Base-by-base conservation (phyloP, 108 stramenopile genomes). In the Cylindrotheca closterium region DNA sequence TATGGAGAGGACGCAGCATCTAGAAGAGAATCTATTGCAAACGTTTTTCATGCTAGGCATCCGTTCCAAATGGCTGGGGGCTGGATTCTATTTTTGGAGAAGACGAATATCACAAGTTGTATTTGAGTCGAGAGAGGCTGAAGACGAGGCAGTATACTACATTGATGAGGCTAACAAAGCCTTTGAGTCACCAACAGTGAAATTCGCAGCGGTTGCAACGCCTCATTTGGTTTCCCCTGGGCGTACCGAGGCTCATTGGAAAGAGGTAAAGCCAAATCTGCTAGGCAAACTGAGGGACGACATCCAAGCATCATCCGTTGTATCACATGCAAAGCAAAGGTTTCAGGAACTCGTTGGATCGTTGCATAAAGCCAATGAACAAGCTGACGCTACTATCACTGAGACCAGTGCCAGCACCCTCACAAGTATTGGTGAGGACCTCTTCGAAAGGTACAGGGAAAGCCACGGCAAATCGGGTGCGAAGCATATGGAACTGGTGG, bases 221-320 rank as follows among this genome's bases (percentile, higher is more conserved):
- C 87, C 86, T 23, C 89, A 93, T 55, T 71, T 93, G 19, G 73
- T 54, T 31, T 87, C 85, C 3, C 75, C 84, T 12, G 57, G 73
- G 62, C 78, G 89, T 5, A 68, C 58, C 21, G 92, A 84, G 45
- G 37, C 51, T 29, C 72, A 88, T 51, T 91, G 92, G 92, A 67
- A 67, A 55, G 58, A 79, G 37, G 69, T 94, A 47, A 87, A 88
- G 22, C 46, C 49, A 56, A 30, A 57, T 4, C 46, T 64, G 23
- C 69, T 94, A 18, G 57, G 73, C n/a, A 67, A 66, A 24, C 88
- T 74, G 60, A 60, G 77, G 1, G 71, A 90, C 30, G 74, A 87
- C 3, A 73, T 89, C 30, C 74, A 83, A 63, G 85, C 90, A 7
- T 84, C 90, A n/a, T 78, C 84, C 10, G 76, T 94, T 28, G 79